Conservation (phyloP, 1,139 yeast genomes). For the Kurtzmaniella natalensis region DNA sequence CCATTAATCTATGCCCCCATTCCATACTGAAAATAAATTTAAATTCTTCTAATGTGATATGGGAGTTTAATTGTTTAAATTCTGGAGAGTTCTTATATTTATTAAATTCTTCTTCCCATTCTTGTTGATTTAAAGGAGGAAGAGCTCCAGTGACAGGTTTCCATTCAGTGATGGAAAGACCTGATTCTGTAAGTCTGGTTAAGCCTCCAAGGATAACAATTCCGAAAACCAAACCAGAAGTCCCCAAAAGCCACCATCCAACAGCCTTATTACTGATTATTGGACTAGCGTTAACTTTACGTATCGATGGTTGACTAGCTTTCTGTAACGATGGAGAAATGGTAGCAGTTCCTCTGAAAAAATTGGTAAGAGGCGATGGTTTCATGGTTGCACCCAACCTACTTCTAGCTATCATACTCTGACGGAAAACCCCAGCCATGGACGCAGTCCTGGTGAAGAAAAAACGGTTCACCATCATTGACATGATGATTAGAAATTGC, state of each 20-base stretch:
- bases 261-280: constrained; percentile 46
- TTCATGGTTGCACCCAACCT: constrained; percentile 1
- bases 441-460: constrained; percentile 41
- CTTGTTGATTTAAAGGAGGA: constrained; percentile 75
- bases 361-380: constrained; percentile 2
- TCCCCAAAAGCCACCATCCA: constrained; percentile 89
- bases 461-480: constrained; percentile 18
- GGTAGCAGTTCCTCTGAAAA: constrained; percentile 1
- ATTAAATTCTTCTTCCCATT: constrained; percentile 82
- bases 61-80: constrained; percentile 81
- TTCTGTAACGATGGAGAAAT: constrained; percentile 17
- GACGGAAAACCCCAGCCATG: constrained; percentile 28
- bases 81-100: constrained; percentile 89
- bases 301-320: neutral
- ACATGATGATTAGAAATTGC: neutral
- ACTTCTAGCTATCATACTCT: constrained; percentile 11
- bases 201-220: constrained; percentile 96
- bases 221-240: constrained; percentile 87
- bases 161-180: constrained; percentile 97
- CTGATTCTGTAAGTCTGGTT: constrained; percentile 92
- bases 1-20: constrained; percentile 94
- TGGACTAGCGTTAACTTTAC: constrained; percentile 9
- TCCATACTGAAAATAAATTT: constrained; percentile 96
- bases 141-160: constrained; percentile 93
- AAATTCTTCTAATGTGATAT: constrained; percentile 87